phyloP scores from a whole-genome alignment of 192 early-diverging fungal genomes.

The Allomyces macrogynus region DNA sequence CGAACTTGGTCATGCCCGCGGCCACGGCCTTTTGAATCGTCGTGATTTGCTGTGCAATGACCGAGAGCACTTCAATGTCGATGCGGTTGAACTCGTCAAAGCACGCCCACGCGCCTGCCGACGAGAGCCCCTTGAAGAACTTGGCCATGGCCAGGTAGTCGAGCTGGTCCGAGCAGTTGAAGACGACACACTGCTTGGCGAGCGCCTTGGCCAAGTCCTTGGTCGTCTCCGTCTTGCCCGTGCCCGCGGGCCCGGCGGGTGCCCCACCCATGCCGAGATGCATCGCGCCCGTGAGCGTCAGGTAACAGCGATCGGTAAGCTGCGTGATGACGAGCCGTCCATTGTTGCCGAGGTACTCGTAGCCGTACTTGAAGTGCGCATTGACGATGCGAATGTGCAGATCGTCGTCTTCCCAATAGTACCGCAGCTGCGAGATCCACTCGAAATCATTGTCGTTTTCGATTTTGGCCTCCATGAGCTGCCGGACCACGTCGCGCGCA shows the following conservation, averaged over 20 bases:
- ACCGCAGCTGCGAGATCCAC: conserved; percentile 94
- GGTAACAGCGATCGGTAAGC: conserved; percentile 93
- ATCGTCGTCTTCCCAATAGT: conserved; percentile 53
- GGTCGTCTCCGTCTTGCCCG: conserved; percentile 97
- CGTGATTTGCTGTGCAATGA: conserved; percentile 98
- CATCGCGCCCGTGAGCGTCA: conserved; percentile 94
- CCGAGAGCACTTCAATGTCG: conserved; percentile 91
- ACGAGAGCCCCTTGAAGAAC: conserved; percentile 95
- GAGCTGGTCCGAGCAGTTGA: conserved; percentile 99
- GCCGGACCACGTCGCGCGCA: conserved; percentile 77
- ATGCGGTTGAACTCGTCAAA: conserved; percentile 99
- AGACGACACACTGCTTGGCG: conserved; percentile 91
- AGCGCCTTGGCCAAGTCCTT: conserved; percentile 89
- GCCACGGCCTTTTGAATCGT: conserved; percentile 55
- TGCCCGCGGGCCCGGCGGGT: conserved; percentile 96
- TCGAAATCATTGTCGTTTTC: conserved; percentile 54
- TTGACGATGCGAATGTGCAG: conserved; percentile 79
- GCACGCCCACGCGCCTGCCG: conserved; percentile 98
- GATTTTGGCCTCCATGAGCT: conserved; percentile 26
- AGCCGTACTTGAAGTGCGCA: conserved; percentile 85
- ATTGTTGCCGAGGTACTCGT: conserved; percentile 89
- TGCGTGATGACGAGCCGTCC: conserved; percentile 97
- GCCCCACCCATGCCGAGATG: conserved; percentile 80
- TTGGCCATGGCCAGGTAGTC: conserved; percentile 99
- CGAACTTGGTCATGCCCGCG: conserved; percentile 36